Base-by-base conservation (phyloP, 306 rosid species). In the Begonia peltatifolia region DNA sequence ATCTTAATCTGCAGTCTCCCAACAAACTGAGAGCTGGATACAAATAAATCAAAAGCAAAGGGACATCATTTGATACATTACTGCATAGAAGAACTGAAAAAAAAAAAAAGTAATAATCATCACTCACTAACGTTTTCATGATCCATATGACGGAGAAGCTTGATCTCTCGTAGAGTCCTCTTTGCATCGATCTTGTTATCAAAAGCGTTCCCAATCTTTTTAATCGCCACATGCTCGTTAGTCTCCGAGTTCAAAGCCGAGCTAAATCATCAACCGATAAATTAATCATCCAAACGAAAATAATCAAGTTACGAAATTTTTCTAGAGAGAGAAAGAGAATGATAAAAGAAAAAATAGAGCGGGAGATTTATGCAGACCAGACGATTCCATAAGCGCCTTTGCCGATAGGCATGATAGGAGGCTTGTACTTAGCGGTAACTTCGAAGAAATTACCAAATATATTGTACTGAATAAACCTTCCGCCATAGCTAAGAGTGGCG, bases 311-410 rank as follows among this genome's bases (percentile, higher is more conserved):
- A 30, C 7, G 38, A 30, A 30, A 30, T 30, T 30, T 30, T 5
- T 30, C 38, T 30, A 30, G 38, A 30, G 38, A 30, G 9, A 30
- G 9, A 30, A 30, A 30, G 38, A 30, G 9, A 8, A 57, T 12
- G 47, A 42, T 11, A 55, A 11, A 11, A 44, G 12, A 12, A n/a
- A 22, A 11, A 9, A 35, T 30, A 54, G 46, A 43, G 2, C 42
- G 14, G 4, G 41, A 25, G 44, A 57, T 52, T 52, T 42, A 54
- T 12, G 47, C 41, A 52, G 51, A 88, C 97, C 97, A 88, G 63
- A 88, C 97, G 81, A 88, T 88, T 63, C 97, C 97, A 62, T 82
- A 88, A 14, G 97, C 97, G 63, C 97, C 97, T 70, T 84, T 88
- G 11, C 97, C 97, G 71, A 88, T 88, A 42, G 97, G 97, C 97